A percentile compares a stretch with the other conserved stretches of the same genome.
phyloP scores from a whole-genome alignment of 495 filamentous ascomycete genomes.

The Filosporella fistucella region DNA sequence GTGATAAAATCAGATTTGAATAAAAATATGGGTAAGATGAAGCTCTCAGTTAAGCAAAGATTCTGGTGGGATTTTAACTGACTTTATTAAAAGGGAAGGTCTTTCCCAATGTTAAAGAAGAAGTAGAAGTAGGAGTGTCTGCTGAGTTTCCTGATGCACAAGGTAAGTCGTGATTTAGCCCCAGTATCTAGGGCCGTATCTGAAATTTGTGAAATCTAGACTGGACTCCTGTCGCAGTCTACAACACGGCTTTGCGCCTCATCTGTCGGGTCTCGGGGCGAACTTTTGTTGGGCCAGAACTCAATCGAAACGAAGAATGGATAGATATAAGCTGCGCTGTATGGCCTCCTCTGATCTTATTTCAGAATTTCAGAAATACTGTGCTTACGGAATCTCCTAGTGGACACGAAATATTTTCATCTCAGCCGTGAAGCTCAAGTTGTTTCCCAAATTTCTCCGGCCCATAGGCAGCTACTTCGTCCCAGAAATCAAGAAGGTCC shows the following conservation, averaged over 20 bases:
- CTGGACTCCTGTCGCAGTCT: conserved; percentile 5
- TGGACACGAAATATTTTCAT: conserved; percentile 7
- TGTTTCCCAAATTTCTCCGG: not conserved
- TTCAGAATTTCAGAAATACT: not conserved
- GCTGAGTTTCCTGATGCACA: conserved; percentile 4
- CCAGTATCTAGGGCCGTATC: not conserved
- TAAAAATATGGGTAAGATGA: not conserved
- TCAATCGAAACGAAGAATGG: conserved; percentile 9
- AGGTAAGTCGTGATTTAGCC: not conserved
- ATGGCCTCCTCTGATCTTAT: not conserved
- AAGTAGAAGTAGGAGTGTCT: not conserved
- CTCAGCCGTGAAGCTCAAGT: not conserved
- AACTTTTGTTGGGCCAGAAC: not conserved
- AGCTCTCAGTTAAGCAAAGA: too few species aligned
- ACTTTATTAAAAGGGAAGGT: too few species aligned
- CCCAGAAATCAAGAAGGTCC: conserved; percentile 10
- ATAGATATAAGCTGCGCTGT: conserved; percentile 5
- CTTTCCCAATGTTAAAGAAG: conserved; percentile 5
- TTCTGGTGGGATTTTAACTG: too few species aligned
- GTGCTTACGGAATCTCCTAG: not conserved
- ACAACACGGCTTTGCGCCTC: not conserved
- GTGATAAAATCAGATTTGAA: not conserved
- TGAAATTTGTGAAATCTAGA: not conserved
- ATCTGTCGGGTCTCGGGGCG: not conserved
- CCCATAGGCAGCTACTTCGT: conserved; percentile 12